Evolutionary conservation across 2,329 filamentous ascomycete genomes (phyloP).

Genomic region (Westerdykella aurantiaca): DNA sequence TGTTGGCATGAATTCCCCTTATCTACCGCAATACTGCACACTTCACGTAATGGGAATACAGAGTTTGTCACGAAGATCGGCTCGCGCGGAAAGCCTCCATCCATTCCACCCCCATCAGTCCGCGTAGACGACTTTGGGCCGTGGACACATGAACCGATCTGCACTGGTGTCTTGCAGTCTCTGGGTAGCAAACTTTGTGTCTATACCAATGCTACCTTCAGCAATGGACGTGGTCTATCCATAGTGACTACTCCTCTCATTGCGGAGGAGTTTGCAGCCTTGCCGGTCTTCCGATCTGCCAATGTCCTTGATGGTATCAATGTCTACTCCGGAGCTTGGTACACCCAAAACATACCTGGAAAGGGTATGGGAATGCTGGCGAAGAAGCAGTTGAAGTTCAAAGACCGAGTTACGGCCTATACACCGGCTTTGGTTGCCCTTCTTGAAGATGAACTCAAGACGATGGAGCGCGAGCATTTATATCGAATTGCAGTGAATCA

Average conservation of each 20-base stretch:
- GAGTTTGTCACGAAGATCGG: slow-evolving; percentile 4
- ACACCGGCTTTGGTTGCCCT: slow-evolving; percentile 30
- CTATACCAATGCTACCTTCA: slow-evolving; percentile 25
- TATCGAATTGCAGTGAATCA: slow-evolving; percentile 22
- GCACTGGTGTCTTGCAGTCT: slow-evolving; percentile 17
- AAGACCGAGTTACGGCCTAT: slow-evolving; percentile 23
- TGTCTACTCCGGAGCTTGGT: slow-evolving; percentile 13
- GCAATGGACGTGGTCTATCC: slow-evolving; percentile 27
- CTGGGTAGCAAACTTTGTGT: slow-evolving; percentile 26
- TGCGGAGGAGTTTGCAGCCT: slow-evolving; percentile 14
- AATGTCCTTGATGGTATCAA: slow-evolving; percentile 16
- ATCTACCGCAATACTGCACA: slow-evolving; percentile 8
- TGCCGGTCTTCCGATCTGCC: slow-evolving; percentile 21
- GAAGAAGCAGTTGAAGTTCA: slow-evolving; percentile 12
- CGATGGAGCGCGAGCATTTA: slow-evolving; percentile 24
- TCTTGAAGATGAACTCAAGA: slow-evolving; percentile 23
- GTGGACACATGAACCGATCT: slow-evolving; percentile 26
- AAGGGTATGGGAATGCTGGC: slow-evolving; percentile 32
- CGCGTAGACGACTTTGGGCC: slow-evolving; percentile 3
- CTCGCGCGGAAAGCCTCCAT: neutral
- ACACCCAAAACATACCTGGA: slow-evolving; percentile 16
- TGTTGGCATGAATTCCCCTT: slow-evolving; percentile 22
- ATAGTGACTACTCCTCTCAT: slow-evolving; percentile 30
- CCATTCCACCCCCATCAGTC: neutral
- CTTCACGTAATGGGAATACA: slow-evolving; percentile 7